Evolutionary conservation across 176 grass and related monocot species (phyloP), one percentile per base, ranked within the genome.

Genomic region (Chrysopogon serrulatus): DNA sequence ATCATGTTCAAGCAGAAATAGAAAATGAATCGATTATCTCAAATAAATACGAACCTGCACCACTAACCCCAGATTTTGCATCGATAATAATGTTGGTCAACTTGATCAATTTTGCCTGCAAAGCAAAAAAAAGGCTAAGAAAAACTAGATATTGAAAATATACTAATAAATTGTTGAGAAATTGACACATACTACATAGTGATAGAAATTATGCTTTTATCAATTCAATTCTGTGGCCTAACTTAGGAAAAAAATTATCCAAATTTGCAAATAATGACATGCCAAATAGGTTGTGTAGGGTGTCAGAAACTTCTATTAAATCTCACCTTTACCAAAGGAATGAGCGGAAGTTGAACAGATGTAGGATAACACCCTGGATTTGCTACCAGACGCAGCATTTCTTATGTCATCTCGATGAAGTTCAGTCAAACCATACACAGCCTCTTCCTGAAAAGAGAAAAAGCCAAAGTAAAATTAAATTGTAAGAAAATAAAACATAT

Each of bases 321-420:
- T 24, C 74, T 81, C 57, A 98, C 96, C 93, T 98, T 90, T 62
- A 98, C 87, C 42, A 98, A 81, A 62, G 93, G 93, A 90, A 98
- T 71, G 74, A 95, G 96, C 71, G 96, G 96, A 91, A 98, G 91
- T 88, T 98, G 93, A 86, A 98, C 84, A 56, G 91, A 94, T 40
- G 96, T 98, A 27, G 96, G 96, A 85, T 98, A 98, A 79, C 96
- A 99, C 69, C 96, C 96, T 49, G 93, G 96, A 82, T 99, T 99
- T 73, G 96, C 96, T 74, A 99, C 89, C 77, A 99, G 89, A 19
- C 80, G 79, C 47, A n/a, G 91, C 96, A 70, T 87, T 96, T 67
- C 61, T 81, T 85, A 96, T 90, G 81, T 96, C 85, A 80, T 90
- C 85, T 75, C 96, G 91, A 40, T 57, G 87, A 85, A 96, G 80